Evolutionary conservation across 352 stramenopile species (phyloP), one percentile per base, ranked within the genome.

Genomic region (Pythium chondricola): DNA sequence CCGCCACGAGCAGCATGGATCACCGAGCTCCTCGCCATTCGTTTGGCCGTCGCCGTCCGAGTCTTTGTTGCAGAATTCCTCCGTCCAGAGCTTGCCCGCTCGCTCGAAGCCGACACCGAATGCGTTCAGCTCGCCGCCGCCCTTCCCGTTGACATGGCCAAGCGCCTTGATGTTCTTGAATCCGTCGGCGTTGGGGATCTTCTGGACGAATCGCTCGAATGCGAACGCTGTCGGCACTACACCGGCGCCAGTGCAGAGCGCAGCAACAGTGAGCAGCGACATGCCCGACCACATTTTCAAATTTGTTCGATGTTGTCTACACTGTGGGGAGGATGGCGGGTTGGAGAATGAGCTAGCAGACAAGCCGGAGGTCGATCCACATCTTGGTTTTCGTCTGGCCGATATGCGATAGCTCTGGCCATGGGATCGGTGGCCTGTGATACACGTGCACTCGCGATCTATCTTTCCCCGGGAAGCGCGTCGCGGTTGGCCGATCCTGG

Each of bases 1-100:
- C 3, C 35, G 47, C 63, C 69, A 88, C 17, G 43, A 43, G 49
- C 77, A 88, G 54, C 65, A 66, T 18, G 75, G 76, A 48, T 88
- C 77, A 2, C 75, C 77, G 6, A 88, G 62, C 37, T 88, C 77
- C 46, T 84, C 46, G 20, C 75, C 77, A 53, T 88, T 88, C 7
- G 66, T 85, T 20, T 67, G 55, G 10, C 74, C 72, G 52, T 88
- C 77, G 35, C 53, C 48, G 25, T 73, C 67, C 33, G 65, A 56
- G 43, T 74, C 67, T 8, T 42, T 40, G 9, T 73, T n/a, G 44
- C 67, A 78, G n/a, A 77, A 22, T 16, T 42, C 61, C 4, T 16
- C 29, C 3, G 57, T 74, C 67, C 67, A 77, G n/a, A 27, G 33
- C 16, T 51, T 33, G 0, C 43, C 43, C 0, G 43, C 52, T 6